phyloP scores from a whole-genome alignment of 2,329 filamentous ascomycete species.

The Harringtonia lauricola region DNA sequence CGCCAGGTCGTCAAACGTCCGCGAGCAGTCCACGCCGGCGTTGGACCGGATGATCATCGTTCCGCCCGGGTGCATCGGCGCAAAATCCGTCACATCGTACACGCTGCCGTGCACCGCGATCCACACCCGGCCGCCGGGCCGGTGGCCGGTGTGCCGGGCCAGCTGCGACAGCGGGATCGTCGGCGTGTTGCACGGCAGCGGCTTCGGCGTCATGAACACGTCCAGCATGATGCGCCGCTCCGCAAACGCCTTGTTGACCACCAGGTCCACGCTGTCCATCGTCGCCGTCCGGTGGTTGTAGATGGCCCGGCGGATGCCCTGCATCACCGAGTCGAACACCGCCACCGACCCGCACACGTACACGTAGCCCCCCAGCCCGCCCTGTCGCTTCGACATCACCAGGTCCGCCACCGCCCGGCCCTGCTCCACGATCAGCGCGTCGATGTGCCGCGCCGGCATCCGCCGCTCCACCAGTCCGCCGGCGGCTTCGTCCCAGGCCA shows the following conservation, averaged over 20 bases:
- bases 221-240: slow-evolving; percentile 46
- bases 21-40: slow-evolving; percentile 40
- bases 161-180: slow-evolving; percentile 38
- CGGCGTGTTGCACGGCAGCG: slow-evolving; percentile 36
- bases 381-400: slow-evolving; percentile 45
- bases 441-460: slow-evolving; percentile 39
- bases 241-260: slow-evolving; percentile 40
- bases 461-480: slow-evolving; percentile 36
- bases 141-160: slow-evolving; percentile 38
- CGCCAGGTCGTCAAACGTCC: slow-evolving; percentile 41
- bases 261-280: slow-evolving; percentile 36
- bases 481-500: slow-evolving; percentile 29
- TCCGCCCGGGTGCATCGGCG: slow-evolving; percentile 40
- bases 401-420: slow-evolving; percentile 38
- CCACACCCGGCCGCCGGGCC: slow-evolving; percentile 33
- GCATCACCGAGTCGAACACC: slow-evolving; percentile 43
- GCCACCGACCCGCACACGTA: slow-evolving; percentile 38
- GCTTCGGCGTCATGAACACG: slow-evolving; percentile 44
- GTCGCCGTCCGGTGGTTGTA: slow-evolving; percentile 40
- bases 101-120: slow-evolving; percentile 41
- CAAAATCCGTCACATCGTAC: slow-evolving; percentile 42
- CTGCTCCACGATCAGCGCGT: slow-evolving; percentile 38
- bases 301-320: slow-evolving; percentile 41
- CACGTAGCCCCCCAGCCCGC: slow-evolving; percentile 35
- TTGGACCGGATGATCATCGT: slow-evolving; percentile 43